A percentile compares a stretch with the other conserved stretches of the same genome.
Conservation (phyloP, 495 filamentous ascomycete genomes). For the Daldinia grandis region DNA sequence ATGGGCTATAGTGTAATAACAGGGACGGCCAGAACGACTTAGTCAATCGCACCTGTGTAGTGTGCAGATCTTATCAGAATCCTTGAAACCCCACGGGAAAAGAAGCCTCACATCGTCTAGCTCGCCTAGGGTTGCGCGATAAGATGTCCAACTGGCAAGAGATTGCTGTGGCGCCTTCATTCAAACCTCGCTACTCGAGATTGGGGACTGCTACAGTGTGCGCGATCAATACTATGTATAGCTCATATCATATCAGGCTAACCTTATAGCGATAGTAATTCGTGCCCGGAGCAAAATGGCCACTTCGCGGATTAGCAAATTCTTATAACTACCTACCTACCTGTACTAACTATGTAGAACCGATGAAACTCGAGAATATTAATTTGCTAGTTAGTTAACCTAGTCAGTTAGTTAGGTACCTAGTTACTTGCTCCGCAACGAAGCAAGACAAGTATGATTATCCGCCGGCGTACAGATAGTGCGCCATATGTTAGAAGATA, state of each 20-base stretch:
- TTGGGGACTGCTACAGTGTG: slow-evolving; percentile 11
- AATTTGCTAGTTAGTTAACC: too few relatives aligned
- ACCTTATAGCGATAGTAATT: slow-evolving; percentile 7
- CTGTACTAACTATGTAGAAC: too few relatives aligned
- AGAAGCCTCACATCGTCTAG: slow-evolving; percentile 17
- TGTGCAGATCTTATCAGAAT: not conserved
- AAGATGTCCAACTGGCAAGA: slow-evolving; percentile 6
- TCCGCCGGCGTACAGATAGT: not conserved
- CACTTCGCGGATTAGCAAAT: not conserved
- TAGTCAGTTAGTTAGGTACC: too few relatives aligned
- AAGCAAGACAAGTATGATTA: not conserved
- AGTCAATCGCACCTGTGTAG: slow-evolving; percentile 7
- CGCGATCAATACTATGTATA: not conserved
- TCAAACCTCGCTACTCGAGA: slow-evolving; percentile 11
- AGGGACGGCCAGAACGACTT: not conserved
- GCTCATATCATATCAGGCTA: slow-evolving; percentile 15
- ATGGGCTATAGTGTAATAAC: slow-evolving; percentile 1
- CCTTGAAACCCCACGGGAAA: slow-evolving; percentile 10
- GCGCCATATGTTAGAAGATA: too few relatives aligned
- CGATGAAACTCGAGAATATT: slow-evolving; percentile 24
- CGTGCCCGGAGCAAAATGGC: not conserved
- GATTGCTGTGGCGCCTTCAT: slow-evolving; percentile 15
- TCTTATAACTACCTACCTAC: too few relatives aligned
- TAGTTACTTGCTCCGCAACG: slow-evolving; percentile 15
- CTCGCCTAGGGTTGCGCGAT: slow-evolving; percentile 6